A percentile compares a stretch with the other conserved stretches of the same genome.
These are phyloP conservation scores for Wickerhamiella azyma DNA, from an alignment of 805 yeast species.

Conservation along the genomic window DNA sequence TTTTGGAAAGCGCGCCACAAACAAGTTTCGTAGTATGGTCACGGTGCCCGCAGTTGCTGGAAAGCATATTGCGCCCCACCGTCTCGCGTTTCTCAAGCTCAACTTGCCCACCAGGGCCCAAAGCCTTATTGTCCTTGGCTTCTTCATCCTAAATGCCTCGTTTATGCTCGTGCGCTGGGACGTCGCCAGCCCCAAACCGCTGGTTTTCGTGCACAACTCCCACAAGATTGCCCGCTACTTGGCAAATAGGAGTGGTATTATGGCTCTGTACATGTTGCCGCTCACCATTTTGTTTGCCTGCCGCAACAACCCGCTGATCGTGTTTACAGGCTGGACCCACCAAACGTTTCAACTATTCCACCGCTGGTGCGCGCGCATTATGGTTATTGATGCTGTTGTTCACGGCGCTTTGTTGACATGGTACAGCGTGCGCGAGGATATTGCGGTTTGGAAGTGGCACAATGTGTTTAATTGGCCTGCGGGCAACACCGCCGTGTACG, in stretches of 20 bases:
- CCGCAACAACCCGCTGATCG: slow-evolving; percentile 54
- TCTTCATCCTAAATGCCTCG: slow-evolving; percentile 23
- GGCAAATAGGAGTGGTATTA: slow-evolving; percentile 36
- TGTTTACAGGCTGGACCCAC: slow-evolving; percentile 48
- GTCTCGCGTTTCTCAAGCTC: slow-evolving; percentile 10
- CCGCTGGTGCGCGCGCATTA: slow-evolving; percentile 39
- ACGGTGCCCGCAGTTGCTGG: slow-evolving; percentile 25
- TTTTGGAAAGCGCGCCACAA: slow-evolving; percentile 18
- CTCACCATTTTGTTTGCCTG: slow-evolving; percentile 46
- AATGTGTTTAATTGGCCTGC: slow-evolving; percentile 25
- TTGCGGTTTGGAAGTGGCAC: slow-evolving; percentile 21
- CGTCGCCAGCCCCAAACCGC: slow-evolving; percentile 13
- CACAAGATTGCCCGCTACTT: slow-evolving; percentile 26
- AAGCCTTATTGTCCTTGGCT: slow-evolving; percentile 26
- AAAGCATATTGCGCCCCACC: slow-evolving; percentile 23
- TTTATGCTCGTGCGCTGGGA: slow-evolving; percentile 17
- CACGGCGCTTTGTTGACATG: slow-evolving; percentile 30
- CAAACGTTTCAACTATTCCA: slow-evolving; percentile 51
- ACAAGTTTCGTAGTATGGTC: slow-evolving; percentile 20
- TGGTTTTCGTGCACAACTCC: slow-evolving; percentile 26
- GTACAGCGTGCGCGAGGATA: slow-evolving; percentile 17
- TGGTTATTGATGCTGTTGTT: slow-evolving; percentile 30
- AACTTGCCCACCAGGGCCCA: slow-evolving; percentile 33
- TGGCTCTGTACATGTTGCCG: slow-evolving; percentile 35
- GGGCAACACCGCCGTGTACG: slow-evolving; percentile 35